Percentiles rank a stretch among this genome's conserved stretches.
Conservation (phyloP, 108 stramenopile species). For the Cylindrotheca closterium region DNA sequence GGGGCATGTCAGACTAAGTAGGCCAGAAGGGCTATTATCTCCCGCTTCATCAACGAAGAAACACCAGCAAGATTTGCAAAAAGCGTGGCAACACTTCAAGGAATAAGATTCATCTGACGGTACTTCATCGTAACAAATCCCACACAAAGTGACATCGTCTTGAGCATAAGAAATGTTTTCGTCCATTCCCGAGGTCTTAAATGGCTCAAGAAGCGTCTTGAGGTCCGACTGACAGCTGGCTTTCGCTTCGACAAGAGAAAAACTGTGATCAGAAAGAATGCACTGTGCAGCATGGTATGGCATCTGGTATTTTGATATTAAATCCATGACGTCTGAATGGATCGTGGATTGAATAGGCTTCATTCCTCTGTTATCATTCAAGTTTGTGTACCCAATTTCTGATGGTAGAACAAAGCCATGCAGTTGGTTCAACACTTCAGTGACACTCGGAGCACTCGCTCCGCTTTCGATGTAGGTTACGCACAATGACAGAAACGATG, state of each 20-base stretch:
- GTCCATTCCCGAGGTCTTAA: background rate
- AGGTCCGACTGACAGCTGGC: background rate
- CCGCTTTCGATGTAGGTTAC: too few species aligned
- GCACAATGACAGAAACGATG: constrained; percentile 13
- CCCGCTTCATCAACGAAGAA: constrained; percentile 4
- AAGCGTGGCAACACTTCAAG: constrained; percentile 25
- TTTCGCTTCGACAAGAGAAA: constrained; percentile 12
- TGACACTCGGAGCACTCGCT: too few species aligned
- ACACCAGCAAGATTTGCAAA: constrained; percentile 37
- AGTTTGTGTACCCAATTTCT: too few species aligned
- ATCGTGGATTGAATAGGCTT: too few species aligned
- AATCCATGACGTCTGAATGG: background rate
- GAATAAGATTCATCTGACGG: constrained; percentile 8
- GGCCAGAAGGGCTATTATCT: background rate
- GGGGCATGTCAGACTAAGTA: constrained; percentile 19
- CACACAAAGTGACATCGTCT: constrained; percentile 1
- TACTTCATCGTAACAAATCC: constrained; percentile 29
- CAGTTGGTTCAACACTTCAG: too few species aligned
- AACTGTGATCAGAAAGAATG: constrained; percentile 9
- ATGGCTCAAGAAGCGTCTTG: background rate
- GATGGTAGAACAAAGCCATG: too few species aligned
- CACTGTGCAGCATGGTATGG: background rate
- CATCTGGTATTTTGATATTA: background rate
- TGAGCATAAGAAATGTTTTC: background rate
- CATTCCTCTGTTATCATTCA: too few species aligned